Percentiles rank a stretch among this genome's conserved stretches.
phyloP scores from a whole-genome alignment of 768 basidiomycete genomes.

The Termitomyces sp. region DNA sequence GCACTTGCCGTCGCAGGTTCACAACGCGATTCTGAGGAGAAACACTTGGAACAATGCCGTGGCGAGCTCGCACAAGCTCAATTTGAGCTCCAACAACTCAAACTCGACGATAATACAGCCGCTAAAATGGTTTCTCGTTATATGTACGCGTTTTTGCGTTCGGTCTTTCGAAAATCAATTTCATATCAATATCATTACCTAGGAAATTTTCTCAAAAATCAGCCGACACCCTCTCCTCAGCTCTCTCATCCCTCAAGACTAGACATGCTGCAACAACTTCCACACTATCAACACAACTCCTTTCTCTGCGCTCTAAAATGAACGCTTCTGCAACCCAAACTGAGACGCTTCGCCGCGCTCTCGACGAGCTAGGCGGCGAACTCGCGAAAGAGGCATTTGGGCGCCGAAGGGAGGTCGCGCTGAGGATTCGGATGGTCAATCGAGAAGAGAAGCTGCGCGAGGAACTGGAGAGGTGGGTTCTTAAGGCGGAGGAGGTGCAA shows the following conservation, averaged over 20 bases:
- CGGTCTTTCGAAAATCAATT: neutral
- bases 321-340: slow-evolving; percentile 36
- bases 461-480: slow-evolving; percentile 51
- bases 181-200: neutral
- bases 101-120: slow-evolving; percentile 67
- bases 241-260: slow-evolving; percentile 51
- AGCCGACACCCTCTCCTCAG: slow-evolving; percentile 57
- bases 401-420: slow-evolving; percentile 61
- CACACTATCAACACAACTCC: slow-evolving; percentile 50
- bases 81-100: slow-evolving; percentile 48
- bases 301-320: slow-evolving; percentile 38
- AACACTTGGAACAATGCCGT: slow-evolving; percentile 36
- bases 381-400: slow-evolving; percentile 69
- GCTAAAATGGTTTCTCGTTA: slow-evolving; percentile 82
- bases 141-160: slow-evolving; percentile 48
- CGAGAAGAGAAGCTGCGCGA: slow-evolving; percentile 62
- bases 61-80: slow-evolving; percentile 39
- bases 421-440: slow-evolving; percentile 56
- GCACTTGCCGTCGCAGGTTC: slow-evolving; percentile 39
- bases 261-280: slow-evolving; percentile 59
- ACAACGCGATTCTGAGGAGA: slow-evolving; percentile 41
- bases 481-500: slow-evolving; percentile 41
- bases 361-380: slow-evolving; percentile 71
- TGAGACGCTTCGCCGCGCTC: slow-evolving; percentile 47
- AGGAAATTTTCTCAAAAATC: slow-evolving; percentile 85